Evolutionary conservation across 176 grass and related monocot genomes (phyloP).

Genomic region (Alopecurus myosuroides): DNA sequence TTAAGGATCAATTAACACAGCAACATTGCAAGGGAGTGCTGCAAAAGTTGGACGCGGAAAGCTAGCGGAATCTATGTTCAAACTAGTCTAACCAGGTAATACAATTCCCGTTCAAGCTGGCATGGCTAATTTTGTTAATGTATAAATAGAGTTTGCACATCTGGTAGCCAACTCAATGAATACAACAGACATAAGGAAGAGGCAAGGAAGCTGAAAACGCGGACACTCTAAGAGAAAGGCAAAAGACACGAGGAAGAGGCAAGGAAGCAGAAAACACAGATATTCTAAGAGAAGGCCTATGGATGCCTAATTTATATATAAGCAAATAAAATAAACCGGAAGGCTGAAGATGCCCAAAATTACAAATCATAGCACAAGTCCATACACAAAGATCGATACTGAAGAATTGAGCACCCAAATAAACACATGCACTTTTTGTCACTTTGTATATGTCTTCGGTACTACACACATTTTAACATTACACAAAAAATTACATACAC

Average conservation of each 20-base stretch:
- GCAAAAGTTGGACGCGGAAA: neutral
- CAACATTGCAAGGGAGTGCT: neutral
- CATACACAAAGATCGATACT: neutral
- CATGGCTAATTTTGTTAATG: neutral
- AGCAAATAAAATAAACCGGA: neutral
- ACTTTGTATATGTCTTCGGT: neutral
- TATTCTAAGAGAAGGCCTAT: neutral
- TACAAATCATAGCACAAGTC: neutral
- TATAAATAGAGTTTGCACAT: neutral
- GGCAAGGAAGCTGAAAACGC: neutral
- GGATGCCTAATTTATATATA: neutral
- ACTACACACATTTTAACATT: neutral
- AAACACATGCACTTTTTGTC: neutral
- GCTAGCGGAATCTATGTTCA: neutral
- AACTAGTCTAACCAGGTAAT: neutral
- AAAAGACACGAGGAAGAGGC: neutral
- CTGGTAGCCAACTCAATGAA: neutral
- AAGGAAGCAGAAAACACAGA: neutral
- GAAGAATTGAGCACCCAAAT: neutral
- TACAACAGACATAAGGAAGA: neutral
- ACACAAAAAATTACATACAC: neutral
- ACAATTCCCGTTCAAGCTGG: neutral
- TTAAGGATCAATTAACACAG: neutral
- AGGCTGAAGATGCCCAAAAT: neutral
- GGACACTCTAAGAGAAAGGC: neutral